These are phyloP conservation scores for Inga oerstediana DNA, from an alignment of 306 rosid genomes.

Conservation along the genomic window DNA sequence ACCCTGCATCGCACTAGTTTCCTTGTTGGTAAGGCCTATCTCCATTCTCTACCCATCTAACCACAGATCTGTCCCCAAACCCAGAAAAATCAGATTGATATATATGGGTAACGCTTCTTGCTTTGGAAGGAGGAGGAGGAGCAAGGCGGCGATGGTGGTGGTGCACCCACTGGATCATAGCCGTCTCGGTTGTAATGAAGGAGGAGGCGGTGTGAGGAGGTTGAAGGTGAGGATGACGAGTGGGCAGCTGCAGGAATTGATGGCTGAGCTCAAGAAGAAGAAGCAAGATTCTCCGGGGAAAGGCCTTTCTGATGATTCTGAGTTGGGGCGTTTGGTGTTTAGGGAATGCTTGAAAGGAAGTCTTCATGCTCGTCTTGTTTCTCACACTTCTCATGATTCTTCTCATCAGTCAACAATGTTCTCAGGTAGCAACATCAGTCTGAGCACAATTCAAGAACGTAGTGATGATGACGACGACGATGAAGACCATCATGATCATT, in stretches of 20 bases:
- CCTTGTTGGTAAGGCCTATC: background rate
- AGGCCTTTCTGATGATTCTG: background rate
- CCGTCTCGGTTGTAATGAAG: background rate
- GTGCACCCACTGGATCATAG: slow-evolving; percentile 20
- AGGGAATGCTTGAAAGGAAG: slow-evolving; percentile 34
- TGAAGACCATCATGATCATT: background rate
- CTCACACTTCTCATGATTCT: background rate
- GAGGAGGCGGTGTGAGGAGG: background rate
- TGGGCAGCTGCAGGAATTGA: slow-evolving; percentile 35
- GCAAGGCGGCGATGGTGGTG: background rate
- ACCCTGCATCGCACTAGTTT: background rate
- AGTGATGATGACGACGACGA: background rate
- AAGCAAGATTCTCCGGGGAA: slow-evolving; percentile 7
- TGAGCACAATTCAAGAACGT: background rate
- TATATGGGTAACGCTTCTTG: slow-evolving; percentile 33
- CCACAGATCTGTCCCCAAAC: background rate
- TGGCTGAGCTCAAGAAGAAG: slow-evolving; percentile 2
- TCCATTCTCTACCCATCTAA: background rate
- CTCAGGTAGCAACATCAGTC: background rate
- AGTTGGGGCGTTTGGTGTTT: slow-evolving; percentile 29
- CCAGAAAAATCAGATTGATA: background rate
- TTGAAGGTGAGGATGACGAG: slow-evolving; percentile 40
- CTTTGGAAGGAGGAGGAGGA: background rate
- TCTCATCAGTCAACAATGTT: background rate
- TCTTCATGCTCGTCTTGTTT: background rate